Conservation (phyloP, 805 yeast genomes). For the Hanseniaspora valbyensis region DNA sequence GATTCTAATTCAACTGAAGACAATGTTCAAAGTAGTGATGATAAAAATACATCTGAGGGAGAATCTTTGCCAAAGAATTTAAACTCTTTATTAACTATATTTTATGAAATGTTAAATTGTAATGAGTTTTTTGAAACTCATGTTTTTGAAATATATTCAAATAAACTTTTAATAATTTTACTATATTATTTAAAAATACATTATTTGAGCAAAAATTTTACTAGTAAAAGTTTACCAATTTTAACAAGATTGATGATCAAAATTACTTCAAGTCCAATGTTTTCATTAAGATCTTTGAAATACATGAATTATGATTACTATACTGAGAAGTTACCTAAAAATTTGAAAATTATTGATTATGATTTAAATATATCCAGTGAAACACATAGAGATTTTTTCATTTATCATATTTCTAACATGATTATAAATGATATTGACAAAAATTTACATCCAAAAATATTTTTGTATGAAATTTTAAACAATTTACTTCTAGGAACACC, state of each 20-base stretch:
- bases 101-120: constrained; percentile 71
- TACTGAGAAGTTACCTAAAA: constrained; percentile 41
- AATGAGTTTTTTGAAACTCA: constrained; percentile 45
- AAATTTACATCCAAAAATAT: constrained; percentile 30
- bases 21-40: too few relatives aligned
- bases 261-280: constrained; percentile 34
- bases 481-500: constrained; percentile 42
- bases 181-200: constrained; percentile 48
- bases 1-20: too few relatives aligned
- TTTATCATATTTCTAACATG: constrained; percentile 41
- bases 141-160: constrained; percentile 38
- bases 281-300: constrained; percentile 34
- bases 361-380: constrained; percentile 30
- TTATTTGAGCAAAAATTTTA: constrained; percentile 19
- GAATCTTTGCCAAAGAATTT: constrained; percentile 32
- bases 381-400: constrained; percentile 54
- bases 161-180: constrained; percentile 44
- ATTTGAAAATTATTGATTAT: constrained; percentile 33
- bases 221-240: constrained; percentile 35
- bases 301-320: constrained; percentile 37
- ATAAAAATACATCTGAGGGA: too few relatives aligned
- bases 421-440: constrained; percentile 32
- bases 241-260: constrained; percentile 43
- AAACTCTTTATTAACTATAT: constrained; percentile 44
- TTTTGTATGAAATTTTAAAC: constrained; percentile 49